Conservation (phyloP, 306 rosid genomes). For the Lupinus albus region DNA sequence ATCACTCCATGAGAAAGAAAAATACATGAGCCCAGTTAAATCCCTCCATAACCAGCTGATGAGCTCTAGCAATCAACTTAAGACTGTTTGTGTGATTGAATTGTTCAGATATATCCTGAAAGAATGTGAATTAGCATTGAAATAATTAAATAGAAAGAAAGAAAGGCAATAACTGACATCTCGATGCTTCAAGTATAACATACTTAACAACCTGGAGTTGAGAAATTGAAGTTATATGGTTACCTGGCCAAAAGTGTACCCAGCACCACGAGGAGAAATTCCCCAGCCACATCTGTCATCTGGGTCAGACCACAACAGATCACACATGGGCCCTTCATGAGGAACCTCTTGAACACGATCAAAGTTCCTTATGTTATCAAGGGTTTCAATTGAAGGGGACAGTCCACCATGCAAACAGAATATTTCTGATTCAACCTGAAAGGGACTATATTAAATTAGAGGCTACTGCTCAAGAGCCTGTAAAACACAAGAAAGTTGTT, state of each 20-base stretch:
- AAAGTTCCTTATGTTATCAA: constrained; percentile 87
- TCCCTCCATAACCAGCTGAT: constrained; percentile 99
- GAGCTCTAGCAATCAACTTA: constrained; percentile 98
- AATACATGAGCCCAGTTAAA: constrained; percentile 99
- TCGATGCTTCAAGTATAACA: constrained; percentile 23
- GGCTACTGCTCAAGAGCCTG: constrained; percentile 29
- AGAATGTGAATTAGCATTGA: constrained; percentile 34
- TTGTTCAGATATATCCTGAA: constrained; percentile 97
- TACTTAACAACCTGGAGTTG: background rate
- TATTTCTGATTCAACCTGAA: constrained; percentile 96
- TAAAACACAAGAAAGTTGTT: constrained; percentile 24
- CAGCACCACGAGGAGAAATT: constrained; percentile 99
- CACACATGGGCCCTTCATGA: constrained; percentile 99
- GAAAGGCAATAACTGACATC: constrained; percentile 23
- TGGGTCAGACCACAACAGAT: constrained; percentile 98
- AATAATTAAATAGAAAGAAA: background rate
- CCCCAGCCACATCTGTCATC: constrained; percentile 99
- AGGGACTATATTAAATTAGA: constrained; percentile 28
- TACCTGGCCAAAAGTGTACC: constrained; percentile 99
- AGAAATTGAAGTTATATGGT: constrained; percentile 33
- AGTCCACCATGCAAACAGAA: constrained; percentile 98
- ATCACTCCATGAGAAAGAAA: constrained; percentile 28
- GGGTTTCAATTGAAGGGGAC: constrained; percentile 98
- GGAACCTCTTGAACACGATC: constrained; percentile 99
- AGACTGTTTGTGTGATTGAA: constrained; percentile 91